A percentile compares a stretch with the other conserved stretches of the same genome.
Conservation (phyloP, 2,329 filamentous ascomycete genomes). For the Trichoderma arundinaceum region DNA sequence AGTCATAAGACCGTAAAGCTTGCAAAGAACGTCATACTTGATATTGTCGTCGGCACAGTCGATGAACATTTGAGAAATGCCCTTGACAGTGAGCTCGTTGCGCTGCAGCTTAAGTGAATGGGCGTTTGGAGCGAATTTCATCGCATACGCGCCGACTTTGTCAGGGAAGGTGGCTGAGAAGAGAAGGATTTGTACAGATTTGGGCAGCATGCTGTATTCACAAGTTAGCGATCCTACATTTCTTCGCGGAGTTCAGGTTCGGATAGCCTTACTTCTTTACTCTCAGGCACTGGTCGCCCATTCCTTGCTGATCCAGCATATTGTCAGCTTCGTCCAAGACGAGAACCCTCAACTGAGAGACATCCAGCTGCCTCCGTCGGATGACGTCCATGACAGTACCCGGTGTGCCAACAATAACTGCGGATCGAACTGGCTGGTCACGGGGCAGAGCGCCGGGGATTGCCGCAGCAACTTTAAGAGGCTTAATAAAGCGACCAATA, state of each 20-base stretch:
- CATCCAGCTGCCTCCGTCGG: slow-evolving; percentile 74
- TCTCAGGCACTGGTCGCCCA: slow-evolving; percentile 92
- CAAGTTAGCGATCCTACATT: slow-evolving; percentile 15
- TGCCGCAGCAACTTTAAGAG: slow-evolving; percentile 77
- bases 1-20: slow-evolving; percentile 94
- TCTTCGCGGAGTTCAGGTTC: background rate
- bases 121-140: slow-evolving; percentile 81
- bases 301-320: slow-evolving; percentile 94
- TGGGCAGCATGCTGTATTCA: slow-evolving; percentile 68
- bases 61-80: slow-evolving; percentile 97
- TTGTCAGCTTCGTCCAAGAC: slow-evolving; percentile 98
- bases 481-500: slow-evolving; percentile 83
- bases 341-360: slow-evolving; percentile 74
- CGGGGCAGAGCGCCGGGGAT: slow-evolving; percentile 79
- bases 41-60: slow-evolving; percentile 82
- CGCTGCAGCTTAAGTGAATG: slow-evolving; percentile 87
- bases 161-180: slow-evolving; percentile 95
- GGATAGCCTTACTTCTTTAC: slow-evolving; percentile 70
- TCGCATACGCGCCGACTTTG: slow-evolving; percentile 82
- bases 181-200: slow-evolving; percentile 81
- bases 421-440: slow-evolving; percentile 70
- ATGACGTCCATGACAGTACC: slow-evolving; percentile 91
- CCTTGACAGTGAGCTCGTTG: slow-evolving; percentile 92
- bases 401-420: slow-evolving; percentile 90
- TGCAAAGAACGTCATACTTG: slow-evolving; percentile 88